Conservation (phyloP, 2,329 filamentous ascomycete genomes). For the Fusarium equiseti region DNA sequence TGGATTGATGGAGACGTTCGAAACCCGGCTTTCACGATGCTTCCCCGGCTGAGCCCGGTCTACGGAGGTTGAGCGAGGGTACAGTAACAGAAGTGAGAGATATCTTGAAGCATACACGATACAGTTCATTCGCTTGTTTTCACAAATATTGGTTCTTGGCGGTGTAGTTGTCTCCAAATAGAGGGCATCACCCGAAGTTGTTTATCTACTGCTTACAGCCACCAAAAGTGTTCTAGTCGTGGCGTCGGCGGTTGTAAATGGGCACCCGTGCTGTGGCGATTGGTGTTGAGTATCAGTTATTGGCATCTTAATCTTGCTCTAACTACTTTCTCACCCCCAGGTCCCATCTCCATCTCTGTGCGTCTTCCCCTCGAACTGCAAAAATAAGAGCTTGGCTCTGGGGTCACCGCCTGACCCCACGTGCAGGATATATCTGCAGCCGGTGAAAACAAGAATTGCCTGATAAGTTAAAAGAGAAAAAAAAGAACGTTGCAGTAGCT, state of each 20-base stretch:
- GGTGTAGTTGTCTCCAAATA: neutral
- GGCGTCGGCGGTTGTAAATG: constrained; percentile 4
- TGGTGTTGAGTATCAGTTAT: constrained; percentile 22
- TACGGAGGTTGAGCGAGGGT: constrained; percentile 28
- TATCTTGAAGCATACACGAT: constrained; percentile 24
- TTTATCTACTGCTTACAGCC: neutral
- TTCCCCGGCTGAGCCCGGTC: constrained; percentile 23
- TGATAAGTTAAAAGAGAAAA: constrained; percentile 4
- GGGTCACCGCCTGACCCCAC: constrained; percentile 39
- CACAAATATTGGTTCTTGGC: constrained; percentile 23
- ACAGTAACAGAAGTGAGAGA: constrained; percentile 5
- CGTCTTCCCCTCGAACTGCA: neutral
- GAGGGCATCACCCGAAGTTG: constrained; percentile 1
- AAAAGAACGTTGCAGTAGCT: constrained; percentile 35
- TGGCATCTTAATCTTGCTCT: neutral
- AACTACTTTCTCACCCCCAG: constrained; percentile 1
- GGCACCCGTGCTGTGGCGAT: constrained; percentile 38
- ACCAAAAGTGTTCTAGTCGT: constrained; percentile 2
- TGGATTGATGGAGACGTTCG: constrained; percentile 30
- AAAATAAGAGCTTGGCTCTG: constrained; percentile 12
- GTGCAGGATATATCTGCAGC: constrained; percentile 39
- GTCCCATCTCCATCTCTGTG: neutral
- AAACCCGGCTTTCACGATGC: constrained; percentile 27
- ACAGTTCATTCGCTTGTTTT: constrained; percentile 2
- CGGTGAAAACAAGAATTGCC: constrained; percentile 37